Evolutionary conservation across 768 basidiomycete genomes (phyloP), one percentile per base, ranked within the genome.

Genomic region (Flagelloscypha sp.): DNA sequence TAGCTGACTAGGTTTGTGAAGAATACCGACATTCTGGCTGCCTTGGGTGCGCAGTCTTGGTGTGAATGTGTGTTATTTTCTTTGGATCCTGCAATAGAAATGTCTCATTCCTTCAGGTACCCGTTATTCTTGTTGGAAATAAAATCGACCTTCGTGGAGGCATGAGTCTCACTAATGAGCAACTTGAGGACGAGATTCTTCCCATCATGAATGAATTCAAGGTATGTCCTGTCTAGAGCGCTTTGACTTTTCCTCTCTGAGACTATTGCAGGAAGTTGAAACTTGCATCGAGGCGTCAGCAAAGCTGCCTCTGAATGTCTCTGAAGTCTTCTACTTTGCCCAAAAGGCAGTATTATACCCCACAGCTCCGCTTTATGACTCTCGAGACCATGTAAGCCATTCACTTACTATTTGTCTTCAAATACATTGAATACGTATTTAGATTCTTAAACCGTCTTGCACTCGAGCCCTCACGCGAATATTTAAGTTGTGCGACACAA

Each of bases 151-250:
- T 97, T 31, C 72, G 94, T 12, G 90, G 88, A 4, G 93, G 92
- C 2, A 78, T 86, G 50, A n/a, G n/a, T n/a, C 88, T 97, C 25
- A 90, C 93, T 18, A 94, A 95, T 49, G 81, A 94, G 53, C 88
- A 84, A 2, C 61, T 99, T 41, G 90, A 94, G 57, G 89, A 84
- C 42, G 94, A 98, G 59, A 93, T 98, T 45, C 59, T 85, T 37
- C 94, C 94, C 20, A 90, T 99, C 37, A 99, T 98, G 94, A 80
- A 84, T 46, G 94, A 98, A 58, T 99, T 94, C 78, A 99, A 99
- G 76, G 92, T 81, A 51, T 37, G 61, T 49, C 16, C 3, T 8
- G 15, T 30, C 8, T 18, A 2, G 35, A 24, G 27, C 22, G 16
- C 34, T 44, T 21, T 11, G 18, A 20, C 17, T 33, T 30, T 27